These are phyloP conservation scores for Mycena epipterygia DNA, from an alignment of 768 basidiomycete genomes.

Conservation along the genomic window DNA sequence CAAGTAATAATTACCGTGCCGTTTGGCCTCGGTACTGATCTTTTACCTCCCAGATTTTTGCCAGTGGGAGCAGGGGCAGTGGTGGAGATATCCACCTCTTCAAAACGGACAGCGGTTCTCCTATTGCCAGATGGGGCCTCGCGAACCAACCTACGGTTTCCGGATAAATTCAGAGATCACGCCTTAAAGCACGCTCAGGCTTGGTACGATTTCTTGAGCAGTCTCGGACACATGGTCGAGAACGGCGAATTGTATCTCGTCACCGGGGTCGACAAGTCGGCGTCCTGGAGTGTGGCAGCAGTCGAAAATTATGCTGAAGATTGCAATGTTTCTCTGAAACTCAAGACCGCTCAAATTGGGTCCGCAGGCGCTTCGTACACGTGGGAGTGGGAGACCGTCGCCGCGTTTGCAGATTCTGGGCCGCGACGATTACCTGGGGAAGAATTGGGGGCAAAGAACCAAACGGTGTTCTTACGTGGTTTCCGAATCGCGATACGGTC, in stretches of 20 bases:
- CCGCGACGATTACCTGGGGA: background rate
- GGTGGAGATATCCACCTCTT: constrained; percentile 14
- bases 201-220: constrained; percentile 29
- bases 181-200: constrained; percentile 10
- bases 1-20: background rate
- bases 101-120: constrained; percentile 22
- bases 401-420: constrained; percentile 10
- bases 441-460: constrained; percentile 13
- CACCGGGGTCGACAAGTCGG: constrained; percentile 18
- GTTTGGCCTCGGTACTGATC: too few species aligned
- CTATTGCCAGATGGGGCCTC: constrained; percentile 28
- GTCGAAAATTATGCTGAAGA: constrained; percentile 1
- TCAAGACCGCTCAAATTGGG: constrained; percentile 23
- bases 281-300: constrained; percentile 14
- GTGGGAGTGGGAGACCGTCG: constrained; percentile 23
- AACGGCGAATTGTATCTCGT: constrained; percentile 22
- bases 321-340: background rate
- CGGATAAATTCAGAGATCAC: constrained; percentile 12
- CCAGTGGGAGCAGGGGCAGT: constrained; percentile 5
- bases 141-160: background rate
- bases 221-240: background rate
- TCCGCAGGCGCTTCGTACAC: constrained; percentile 4
- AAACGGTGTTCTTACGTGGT: constrained; percentile 29
- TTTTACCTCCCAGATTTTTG: background rate
- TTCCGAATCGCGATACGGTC: constrained; percentile 23